Evolutionary conservation across 805 yeast species (phyloP), one percentile per base, ranked within the genome.

Genomic region (Barnettozyma wickerhamii): DNA sequence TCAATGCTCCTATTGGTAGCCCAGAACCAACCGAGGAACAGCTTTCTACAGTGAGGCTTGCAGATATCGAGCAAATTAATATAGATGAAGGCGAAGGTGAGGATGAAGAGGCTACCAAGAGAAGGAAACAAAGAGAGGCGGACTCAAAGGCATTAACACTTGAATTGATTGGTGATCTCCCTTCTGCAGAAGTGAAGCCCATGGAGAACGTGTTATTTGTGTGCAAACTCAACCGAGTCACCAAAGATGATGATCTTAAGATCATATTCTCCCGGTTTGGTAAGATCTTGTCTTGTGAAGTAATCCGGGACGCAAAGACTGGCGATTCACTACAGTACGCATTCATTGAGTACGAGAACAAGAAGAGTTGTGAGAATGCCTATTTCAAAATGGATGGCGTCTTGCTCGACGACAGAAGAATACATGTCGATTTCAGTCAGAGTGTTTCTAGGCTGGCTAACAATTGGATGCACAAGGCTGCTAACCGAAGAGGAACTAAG

Each of bases 381-480:
- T 81, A 78, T 53, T 58, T 65, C 41, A 76, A 75, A 52, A 75
- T 81, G 78, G 77, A 79, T 30, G 74, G 72, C 13, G 81, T 76
- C 4, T 52, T 80, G 33, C 77, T 81, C 29, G 89, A 81, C 53
- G 88, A 81, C 41, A 55, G 73, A 31, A 64, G 83, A 40, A 72
- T 82, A 18, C 77, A 77, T 44, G 84, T 81, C 32, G 88, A 81
- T 55, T 81, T 81, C 63, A 72, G 81, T 44, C 89, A 81, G 53
- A 71, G 79, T 55, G 69, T 71, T 10, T 45, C 61, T 10, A 53
- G 49, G 34, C 30, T 63, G 31, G 48, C 55, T 12, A 46, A 47
- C 14, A 40, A 37, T 1, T 59, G 64, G 65, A 48, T 56, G 35
- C 33, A 30, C 10, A 40, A 38, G 5, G 38, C 46, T 2, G 50